Evolutionary conservation across 2,329 filamentous ascomycete genomes (phyloP).

Genomic region (Exophiala mesophila): DNA sequence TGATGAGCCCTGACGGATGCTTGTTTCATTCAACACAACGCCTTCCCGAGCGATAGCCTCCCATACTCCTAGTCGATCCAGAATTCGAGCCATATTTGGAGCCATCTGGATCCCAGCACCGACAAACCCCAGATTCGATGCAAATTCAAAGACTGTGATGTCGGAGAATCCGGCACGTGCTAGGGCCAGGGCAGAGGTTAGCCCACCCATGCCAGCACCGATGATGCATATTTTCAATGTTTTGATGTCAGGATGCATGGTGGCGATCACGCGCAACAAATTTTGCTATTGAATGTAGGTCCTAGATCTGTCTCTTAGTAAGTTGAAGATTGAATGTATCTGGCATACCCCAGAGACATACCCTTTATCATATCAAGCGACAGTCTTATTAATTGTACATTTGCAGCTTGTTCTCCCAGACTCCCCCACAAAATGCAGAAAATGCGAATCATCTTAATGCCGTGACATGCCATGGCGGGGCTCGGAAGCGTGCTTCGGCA

Average conservation of each 20-base stretch:
- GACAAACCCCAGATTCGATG: conserved; percentile 70
- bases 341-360: no score
- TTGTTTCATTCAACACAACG: conserved; percentile 65
- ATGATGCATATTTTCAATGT: conserved; percentile 37
- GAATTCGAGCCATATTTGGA: conserved; percentile 73
- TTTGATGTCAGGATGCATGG: conserved; percentile 15
- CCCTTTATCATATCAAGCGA: no score
- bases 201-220: conserved; percentile 66
- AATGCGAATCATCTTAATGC: no score
- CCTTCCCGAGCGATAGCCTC: conserved; percentile 64
- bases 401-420: no score
- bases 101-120: conserved; percentile 81
- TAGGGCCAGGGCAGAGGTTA: conserved; percentile 66
- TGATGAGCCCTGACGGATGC: conserved; percentile 66
- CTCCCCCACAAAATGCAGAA: no score
- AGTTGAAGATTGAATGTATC: no score
- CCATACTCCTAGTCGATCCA: conserved; percentile 71
- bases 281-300: no score
- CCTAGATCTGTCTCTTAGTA: no score
- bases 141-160: conserved; percentile 69
- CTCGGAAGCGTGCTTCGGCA: no score
- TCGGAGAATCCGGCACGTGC: conserved; percentile 71
- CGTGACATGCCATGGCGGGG: no score
- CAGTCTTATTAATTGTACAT: no score
- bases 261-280: neutral